Base-by-base conservation (phyloP, 305 asterid species). In the Plantago lanceolata region DNA sequence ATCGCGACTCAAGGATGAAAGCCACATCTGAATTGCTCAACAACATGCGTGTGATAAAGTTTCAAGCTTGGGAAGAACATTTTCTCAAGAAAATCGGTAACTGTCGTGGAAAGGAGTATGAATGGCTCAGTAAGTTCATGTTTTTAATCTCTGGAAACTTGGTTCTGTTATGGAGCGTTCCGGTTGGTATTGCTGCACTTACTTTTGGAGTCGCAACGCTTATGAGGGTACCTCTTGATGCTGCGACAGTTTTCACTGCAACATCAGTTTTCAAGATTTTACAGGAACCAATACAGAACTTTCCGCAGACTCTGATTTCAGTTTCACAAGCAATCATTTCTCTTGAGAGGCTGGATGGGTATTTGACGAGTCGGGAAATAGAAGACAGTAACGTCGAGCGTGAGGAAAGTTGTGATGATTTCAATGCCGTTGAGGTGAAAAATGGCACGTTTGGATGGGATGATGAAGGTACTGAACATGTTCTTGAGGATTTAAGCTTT, bases 31-130 rank as follows among this genome's bases (percentile, higher is more conserved):
- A 83, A 71, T 74, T 78, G 81, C 84, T 80, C 19, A 78, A 71
- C 61, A 74, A 83, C 67, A 83, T 81, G 84, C 69, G 86, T 1
- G 84, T 83, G 28, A 72, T 83, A 47, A 83, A 83, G 74, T 83
- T 83, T 73, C 89, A 83, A 64, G 89, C 89, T 8, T 83, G 89
- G 89, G 89, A 83, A 63, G 86, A 83, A 59, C 79, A 78, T 71
- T 83, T 80, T 57, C 72, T 71, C 73, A 21, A 68, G 77, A 74
- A 77, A 73, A 76, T 83, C 48, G 73, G 72, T 53, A 67, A 82
- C 8, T 76, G 77, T 61, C 86, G 89, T 19, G 78, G 64, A 18
- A 61, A 68, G 0, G 89, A 83, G 61, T 83, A 69, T 28, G 58
- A 63, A 19, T 83, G 84, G 84, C 69, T 83, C 28, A 65, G 79